These are phyloP conservation scores for Urochloa ruziziensis DNA, from an alignment of 176 grass and related monocot genomes.

Conservation along the genomic window DNA sequence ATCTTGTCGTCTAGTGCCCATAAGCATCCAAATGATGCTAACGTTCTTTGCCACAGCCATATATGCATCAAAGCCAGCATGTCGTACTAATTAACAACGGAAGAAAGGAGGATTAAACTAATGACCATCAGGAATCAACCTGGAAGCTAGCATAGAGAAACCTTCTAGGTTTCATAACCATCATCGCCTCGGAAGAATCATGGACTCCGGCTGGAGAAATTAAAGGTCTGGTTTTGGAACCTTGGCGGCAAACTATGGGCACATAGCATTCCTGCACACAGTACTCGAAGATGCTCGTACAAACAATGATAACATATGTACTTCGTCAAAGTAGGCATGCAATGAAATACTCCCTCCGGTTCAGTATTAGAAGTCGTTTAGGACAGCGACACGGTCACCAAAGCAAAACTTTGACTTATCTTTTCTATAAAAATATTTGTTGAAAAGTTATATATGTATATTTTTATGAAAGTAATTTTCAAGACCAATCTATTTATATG, in stretches of 20 bases:
- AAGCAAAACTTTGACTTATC: too few species aligned
- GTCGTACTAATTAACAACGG: neutral
- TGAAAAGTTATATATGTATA: too few species aligned
- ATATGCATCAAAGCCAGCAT: neutral
- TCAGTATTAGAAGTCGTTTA: too few species aligned
- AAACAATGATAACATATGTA: too few species aligned
- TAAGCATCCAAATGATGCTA: neutral
- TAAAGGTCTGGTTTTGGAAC: neutral
- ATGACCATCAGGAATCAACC: neutral
- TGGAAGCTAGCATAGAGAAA: neutral
- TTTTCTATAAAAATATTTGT: too few species aligned
- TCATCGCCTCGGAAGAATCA: neutral
- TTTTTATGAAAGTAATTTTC: too few species aligned
- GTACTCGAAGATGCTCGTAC: neutral
- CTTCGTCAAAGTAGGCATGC: neutral
- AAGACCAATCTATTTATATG: too few species aligned
- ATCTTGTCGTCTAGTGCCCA: neutral
- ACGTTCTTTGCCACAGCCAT: neutral
- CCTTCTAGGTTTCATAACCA: neutral
- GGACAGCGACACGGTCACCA: too few species aligned
- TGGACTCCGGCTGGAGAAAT: neutral
- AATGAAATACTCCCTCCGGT: too few species aligned
- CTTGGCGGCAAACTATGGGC: conserved; percentile 1
- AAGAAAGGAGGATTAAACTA: neutral
- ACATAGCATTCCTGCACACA: neutral